These are phyloP conservation scores for Mycena olivaceomarginata DNA, from an alignment of 768 basidiomycete genomes.

Conservation along the genomic window DNA sequence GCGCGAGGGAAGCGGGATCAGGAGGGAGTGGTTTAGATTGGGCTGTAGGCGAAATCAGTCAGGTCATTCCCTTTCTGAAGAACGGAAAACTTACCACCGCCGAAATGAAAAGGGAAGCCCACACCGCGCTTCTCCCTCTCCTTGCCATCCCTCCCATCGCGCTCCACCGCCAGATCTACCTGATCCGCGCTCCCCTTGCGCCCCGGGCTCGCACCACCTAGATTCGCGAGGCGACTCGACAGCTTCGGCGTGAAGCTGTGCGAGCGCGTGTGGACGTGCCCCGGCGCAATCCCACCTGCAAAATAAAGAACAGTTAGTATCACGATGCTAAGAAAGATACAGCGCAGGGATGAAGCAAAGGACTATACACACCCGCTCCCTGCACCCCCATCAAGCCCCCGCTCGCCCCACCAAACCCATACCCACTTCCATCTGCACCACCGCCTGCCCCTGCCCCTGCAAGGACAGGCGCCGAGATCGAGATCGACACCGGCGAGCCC, in stretches of 20 bases:
- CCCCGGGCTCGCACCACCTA: conserved; percentile 67
- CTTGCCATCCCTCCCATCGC: too few species aligned
- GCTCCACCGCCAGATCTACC: conserved; percentile 55
- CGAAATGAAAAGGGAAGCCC: conserved; percentile 30
- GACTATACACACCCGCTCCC: conserved; percentile 1
- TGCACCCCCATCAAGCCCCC: not conserved
- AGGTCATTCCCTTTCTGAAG: not conserved
- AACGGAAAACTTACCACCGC: conserved; percentile 19
- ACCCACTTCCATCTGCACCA: conserved; percentile 14
- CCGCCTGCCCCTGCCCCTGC: not conserved
- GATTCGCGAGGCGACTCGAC: conserved; percentile 75
- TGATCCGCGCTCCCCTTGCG: conserved; percentile 70
- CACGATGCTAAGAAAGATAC: not conserved
- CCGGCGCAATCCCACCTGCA: not conserved
- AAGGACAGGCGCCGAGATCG: conserved; percentile 40
- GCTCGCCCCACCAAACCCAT: conserved; percentile 4
- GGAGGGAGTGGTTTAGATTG: conserved; percentile 18
- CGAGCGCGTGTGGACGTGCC: conserved; percentile 72
- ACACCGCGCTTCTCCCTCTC: too few species aligned
- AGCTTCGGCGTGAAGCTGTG: conserved; percentile 62
- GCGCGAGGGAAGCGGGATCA: conserved; percentile 17
- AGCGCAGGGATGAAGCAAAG: not conserved
- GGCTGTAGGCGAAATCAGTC: not conserved
- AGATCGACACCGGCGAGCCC: conserved; percentile 41
- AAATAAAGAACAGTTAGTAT: not conserved